These are phyloP conservation scores for Stygiomarasmius scandens DNA, from an alignment of 1,284 basidiomycete genomes.

Conservation along the genomic window DNA sequence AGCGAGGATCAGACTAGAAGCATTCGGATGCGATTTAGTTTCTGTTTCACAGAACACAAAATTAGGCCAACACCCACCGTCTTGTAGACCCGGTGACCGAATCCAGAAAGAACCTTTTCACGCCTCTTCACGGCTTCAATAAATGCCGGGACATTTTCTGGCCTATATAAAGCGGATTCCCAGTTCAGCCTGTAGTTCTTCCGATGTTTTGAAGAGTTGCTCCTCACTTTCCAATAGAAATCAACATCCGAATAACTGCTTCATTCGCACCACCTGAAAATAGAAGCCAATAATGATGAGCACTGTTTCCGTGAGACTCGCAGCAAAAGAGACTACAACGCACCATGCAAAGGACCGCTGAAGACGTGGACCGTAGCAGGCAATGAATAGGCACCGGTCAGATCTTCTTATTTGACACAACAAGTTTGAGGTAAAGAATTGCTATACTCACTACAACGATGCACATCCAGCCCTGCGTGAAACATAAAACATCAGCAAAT, in stretches of 20 bases:
- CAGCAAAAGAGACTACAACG: constrained; percentile 13
- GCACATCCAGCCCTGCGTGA: constrained; percentile 73
- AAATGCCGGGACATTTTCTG: constrained; percentile 83
- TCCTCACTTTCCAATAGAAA: constrained; percentile 78
- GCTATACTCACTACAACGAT: constrained; percentile 69
- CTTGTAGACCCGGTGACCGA: constrained; percentile 85
- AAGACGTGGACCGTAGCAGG: constrained; percentile 10
- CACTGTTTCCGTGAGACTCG: neutral
- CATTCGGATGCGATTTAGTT: neutral
- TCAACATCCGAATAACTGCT: constrained; percentile 88
- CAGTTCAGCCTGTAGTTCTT: neutral
- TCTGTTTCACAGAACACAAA: neutral
- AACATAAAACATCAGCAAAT: neutral
- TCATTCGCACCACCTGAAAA: constrained; percentile 78
- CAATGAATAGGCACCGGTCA: constrained; percentile 5
- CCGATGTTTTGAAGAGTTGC: neutral
- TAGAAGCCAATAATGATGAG: constrained; percentile 6
- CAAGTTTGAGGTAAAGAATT: neutral
- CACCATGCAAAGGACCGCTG: constrained; percentile 81
- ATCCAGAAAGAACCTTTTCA: constrained; percentile 85
- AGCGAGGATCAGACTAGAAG: constrained; percentile 80
- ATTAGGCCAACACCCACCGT: constrained; percentile 61
- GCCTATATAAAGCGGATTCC: constrained; percentile 40
- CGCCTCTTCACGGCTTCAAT: constrained; percentile 83
- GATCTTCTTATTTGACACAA: neutral